Conservation (phyloP, 2,329 filamentous ascomycete genomes). For the Sphaerulina musiva region DNA sequence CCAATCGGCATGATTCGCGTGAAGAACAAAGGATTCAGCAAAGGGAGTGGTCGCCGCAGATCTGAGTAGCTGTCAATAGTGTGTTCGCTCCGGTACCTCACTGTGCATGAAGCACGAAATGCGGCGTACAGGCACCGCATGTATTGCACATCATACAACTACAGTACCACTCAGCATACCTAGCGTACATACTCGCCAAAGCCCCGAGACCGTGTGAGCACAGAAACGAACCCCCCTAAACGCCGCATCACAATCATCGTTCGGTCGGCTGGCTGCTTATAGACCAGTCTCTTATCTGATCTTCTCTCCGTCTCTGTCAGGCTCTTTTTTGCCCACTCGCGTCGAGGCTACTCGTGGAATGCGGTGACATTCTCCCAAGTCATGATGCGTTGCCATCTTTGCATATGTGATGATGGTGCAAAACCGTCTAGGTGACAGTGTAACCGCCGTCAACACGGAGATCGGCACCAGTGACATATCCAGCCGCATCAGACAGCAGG, state of each 20-base stretch:
- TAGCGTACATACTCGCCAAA: not conserved
- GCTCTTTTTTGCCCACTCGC: not conserved
- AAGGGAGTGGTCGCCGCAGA: no score
- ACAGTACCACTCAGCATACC: not conserved
- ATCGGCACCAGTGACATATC: slow-evolving; percentile 57
- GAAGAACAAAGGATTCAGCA: no score
- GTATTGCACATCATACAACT: not conserved
- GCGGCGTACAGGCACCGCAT: not conserved
- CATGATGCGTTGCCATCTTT: not conserved
- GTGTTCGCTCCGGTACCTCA: not conserved
- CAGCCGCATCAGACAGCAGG: slow-evolving; percentile 70
- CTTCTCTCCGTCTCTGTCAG: not conserved
- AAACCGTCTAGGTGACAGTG: slow-evolving; percentile 34
- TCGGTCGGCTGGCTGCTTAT: not conserved
- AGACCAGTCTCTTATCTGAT: not conserved
- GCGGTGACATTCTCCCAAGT: not conserved
- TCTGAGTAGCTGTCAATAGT: no score
- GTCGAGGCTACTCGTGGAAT: not conserved
- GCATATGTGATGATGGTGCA: not conserved
- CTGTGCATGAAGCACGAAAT: not conserved
- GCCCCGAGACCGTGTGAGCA: not conserved
- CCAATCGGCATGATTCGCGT: no score
- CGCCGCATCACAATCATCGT: not conserved
- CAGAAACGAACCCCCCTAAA: not conserved
- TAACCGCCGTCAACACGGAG: slow-evolving; percentile 41